Percentiles rank a stretch among this genome's conserved stretches.
phyloP scores from a whole-genome alignment of 768 basidiomycete genomes.

The Pholiota molesta region DNA sequence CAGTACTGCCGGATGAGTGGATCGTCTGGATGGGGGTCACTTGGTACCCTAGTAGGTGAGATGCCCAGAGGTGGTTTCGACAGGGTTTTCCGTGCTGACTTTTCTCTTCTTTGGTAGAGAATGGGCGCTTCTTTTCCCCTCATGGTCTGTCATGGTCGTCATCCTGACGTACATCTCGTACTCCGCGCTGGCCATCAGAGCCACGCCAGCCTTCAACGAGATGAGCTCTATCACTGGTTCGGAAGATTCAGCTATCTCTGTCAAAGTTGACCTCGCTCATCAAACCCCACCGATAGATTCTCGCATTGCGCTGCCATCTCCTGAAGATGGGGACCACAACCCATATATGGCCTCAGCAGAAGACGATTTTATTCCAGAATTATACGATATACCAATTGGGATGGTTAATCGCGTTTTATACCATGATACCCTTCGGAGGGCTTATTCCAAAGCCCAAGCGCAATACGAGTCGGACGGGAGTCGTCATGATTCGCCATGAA shows the following conservation, averaged over 20 bases:
- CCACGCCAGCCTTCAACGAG: slow-evolving; percentile 72
- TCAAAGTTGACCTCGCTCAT: slow-evolving; percentile 10
- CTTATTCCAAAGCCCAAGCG: neutral
- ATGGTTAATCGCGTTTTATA: slow-evolving; percentile 80
- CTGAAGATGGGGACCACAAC: slow-evolving; percentile 31
- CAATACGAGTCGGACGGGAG: no score
- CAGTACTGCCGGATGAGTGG: slow-evolving; percentile 71
- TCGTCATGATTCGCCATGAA: neutral
- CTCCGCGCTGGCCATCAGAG: slow-evolving; percentile 71
- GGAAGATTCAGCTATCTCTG: slow-evolving; percentile 1
- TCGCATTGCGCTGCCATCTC: slow-evolving; percentile 52
- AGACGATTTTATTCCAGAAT: slow-evolving; percentile 54
- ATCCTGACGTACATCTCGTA: slow-evolving; percentile 80
- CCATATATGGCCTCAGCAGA: slow-evolving; percentile 55
- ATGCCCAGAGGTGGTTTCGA: neutral
- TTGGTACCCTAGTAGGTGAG: slow-evolving; percentile 90
- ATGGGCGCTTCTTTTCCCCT: slow-evolving; percentile 83
- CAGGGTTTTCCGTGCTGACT: neutral
- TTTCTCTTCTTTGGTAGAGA: slow-evolving; percentile 51
- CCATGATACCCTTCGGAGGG: slow-evolving; percentile 16
- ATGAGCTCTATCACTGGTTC: slow-evolving; percentile 69
- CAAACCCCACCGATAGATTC: slow-evolving; percentile 48
- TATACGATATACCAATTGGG: slow-evolving; percentile 84
- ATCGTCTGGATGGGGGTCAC: slow-evolving; percentile 67
- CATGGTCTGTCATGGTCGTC: slow-evolving; percentile 71